Evolutionary conservation across 768 basidiomycete genomes (phyloP).

Genomic region (Guyanaporus albipodus): DNA sequence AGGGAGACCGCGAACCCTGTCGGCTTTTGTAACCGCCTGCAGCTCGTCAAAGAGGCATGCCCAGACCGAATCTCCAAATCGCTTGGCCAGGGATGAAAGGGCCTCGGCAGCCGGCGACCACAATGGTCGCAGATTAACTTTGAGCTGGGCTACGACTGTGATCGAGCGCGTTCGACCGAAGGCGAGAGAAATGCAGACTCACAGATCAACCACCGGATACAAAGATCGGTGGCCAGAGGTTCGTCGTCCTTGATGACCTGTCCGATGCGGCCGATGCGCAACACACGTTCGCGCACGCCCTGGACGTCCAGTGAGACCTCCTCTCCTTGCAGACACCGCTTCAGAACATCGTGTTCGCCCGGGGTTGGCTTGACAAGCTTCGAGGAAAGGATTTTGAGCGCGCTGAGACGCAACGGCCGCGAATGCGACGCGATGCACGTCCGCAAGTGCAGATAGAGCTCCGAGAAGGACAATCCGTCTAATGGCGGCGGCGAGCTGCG

Average conservation of each 20-base stretch:
- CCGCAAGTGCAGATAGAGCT: conserved; percentile 51
- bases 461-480: conserved; percentile 37
- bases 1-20: conserved; percentile 5
- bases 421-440: conserved; percentile 69
- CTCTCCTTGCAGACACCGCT: conserved; percentile 75
- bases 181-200: conserved; percentile 19
- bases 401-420: conserved; percentile 55
- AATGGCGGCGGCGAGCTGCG: conserved; percentile 19
- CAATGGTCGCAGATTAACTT: conserved; percentile 87
- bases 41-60: conserved; percentile 61
- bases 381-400: conserved; percentile 61
- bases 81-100: conserved; percentile 45
- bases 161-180: not conserved
- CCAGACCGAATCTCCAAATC: conserved; percentile 77
- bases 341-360: conserved; percentile 50
- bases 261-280: conserved; percentile 71
- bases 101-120: conserved; percentile 81
- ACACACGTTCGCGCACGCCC: conserved; percentile 79
- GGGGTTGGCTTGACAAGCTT: conserved; percentile 41
- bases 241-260: conserved; percentile 56
- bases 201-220: conserved; percentile 73
- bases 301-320: conserved; percentile 72
- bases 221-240: conserved; percentile 52
- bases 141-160: conserved; percentile 67
- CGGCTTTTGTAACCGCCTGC: conserved; percentile 27